Evolutionary conservation across 2,329 filamentous ascomycete species (phyloP).

Genomic region (Fusarium aywerte): DNA sequence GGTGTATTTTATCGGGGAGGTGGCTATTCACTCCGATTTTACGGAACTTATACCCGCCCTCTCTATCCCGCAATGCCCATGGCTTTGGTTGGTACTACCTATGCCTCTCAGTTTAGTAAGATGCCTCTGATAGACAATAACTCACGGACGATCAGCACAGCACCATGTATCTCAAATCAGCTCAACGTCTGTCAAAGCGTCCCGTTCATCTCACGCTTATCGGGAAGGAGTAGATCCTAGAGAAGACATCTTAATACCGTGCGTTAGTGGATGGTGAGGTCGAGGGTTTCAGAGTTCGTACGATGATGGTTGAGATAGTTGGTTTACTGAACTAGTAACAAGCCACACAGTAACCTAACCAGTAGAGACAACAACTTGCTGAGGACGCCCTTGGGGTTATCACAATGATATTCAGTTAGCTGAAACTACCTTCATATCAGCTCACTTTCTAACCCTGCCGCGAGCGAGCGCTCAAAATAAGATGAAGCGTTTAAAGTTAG

Average conservation of each 20-base stretch:
- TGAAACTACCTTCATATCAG: neutral
- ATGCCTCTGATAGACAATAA: neutral
- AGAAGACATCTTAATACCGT: constrained; percentile 7
- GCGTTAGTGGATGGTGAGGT: constrained; percentile 15
- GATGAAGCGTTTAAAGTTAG: constrained; percentile 17
- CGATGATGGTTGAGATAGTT: neutral
- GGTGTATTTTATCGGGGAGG: neutral
- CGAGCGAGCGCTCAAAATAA: constrained; percentile 13
- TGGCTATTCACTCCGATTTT: neutral
- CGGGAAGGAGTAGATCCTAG: neutral
- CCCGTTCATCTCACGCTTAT: constrained; percentile 24
- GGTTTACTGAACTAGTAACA: constrained; percentile 2
- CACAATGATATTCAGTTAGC: neutral
- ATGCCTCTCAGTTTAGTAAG: constrained; percentile 14
- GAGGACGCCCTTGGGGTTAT: constrained; percentile 9
- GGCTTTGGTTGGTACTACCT: neutral
- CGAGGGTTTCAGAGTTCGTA: constrained; percentile 14
- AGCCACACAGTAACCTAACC: constrained; percentile 17
- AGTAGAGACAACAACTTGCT: neutral
- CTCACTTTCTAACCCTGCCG: constrained; percentile 9
- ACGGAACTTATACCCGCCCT: constrained; percentile 2
- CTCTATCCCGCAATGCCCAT: neutral
- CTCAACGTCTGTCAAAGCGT: constrained; percentile 29
- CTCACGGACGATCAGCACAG: constrained; percentile 11
- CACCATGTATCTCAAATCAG: constrained; percentile 19